Percentiles rank a stretch among this genome's conserved stretches.
phyloP scores from a whole-genome alignment of 1,284 basidiomycete genomes.

The Retiboletus flavoniger region DNA sequence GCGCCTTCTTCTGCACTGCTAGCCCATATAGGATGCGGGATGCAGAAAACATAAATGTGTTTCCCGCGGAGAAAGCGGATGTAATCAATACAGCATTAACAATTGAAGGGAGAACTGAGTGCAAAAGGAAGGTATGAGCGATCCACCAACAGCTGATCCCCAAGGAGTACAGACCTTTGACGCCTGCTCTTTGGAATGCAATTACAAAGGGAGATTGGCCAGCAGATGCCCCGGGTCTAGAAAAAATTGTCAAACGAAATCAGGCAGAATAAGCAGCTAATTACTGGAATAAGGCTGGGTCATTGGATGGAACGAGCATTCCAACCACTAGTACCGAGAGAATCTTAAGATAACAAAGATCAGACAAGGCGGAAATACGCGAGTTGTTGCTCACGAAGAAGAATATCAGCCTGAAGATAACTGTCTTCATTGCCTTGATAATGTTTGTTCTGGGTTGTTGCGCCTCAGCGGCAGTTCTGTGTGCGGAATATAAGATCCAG shows the following conservation, averaged over 20 bases:
- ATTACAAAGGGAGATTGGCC: conserved; percentile 80
- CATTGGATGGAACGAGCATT: conserved; percentile 75
- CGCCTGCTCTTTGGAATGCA: conserved; percentile 74
- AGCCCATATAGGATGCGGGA: conserved; percentile 85
- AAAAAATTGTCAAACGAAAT: conserved; percentile 7
- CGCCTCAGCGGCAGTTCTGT: conserved; percentile 69
- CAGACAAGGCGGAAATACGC: background rate
- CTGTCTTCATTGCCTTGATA: conserved; percentile 74
- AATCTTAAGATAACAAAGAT: conserved; percentile 40
- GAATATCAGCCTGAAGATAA: conserved; percentile 76
- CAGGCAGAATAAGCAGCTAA: conserved; percentile 7
- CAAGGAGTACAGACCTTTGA: conserved; percentile 45
- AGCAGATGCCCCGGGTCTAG: conserved; percentile 51
- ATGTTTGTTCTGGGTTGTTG: conserved; percentile 78
- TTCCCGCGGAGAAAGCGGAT: conserved; percentile 82
- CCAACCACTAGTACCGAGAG: conserved; percentile 75
- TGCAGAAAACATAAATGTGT: conserved; percentile 77
- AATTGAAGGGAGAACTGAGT: conserved; percentile 59
- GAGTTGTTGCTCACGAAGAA: conserved; percentile 57
- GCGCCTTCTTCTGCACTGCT: conserved; percentile 74
- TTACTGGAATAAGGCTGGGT: conserved; percentile 54
- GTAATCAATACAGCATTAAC: conserved; percentile 69
- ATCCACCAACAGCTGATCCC: background rate
- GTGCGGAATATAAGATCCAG: background rate
- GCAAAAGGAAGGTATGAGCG: background rate